Evolutionary conservation across 2,329 filamentous ascomycete genomes (phyloP).

Genomic region (Aspergillus nomiae): DNA sequence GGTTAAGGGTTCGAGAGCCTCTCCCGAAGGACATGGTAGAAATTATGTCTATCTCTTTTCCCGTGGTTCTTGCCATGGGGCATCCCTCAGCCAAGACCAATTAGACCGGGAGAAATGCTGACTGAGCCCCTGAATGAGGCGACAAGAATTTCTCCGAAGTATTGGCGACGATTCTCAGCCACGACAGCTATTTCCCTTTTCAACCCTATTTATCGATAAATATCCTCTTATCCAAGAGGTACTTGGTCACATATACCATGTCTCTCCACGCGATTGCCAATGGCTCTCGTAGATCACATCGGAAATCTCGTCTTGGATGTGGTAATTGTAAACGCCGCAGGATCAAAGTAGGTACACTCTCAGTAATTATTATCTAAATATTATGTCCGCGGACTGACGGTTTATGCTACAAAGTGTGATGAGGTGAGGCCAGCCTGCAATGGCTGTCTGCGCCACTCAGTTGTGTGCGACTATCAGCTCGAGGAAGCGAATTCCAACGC

Average conservation of each 20-base stretch:
- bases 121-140: not conserved
- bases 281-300: constrained; percentile 11
- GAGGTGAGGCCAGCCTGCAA: constrained; percentile 13
- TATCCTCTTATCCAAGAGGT: not conserved
- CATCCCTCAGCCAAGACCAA: not conserved
- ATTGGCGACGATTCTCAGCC: not conserved
- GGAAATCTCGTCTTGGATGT: constrained; percentile 17
- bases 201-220: not conserved
- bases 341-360: constrained; percentile 13
- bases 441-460: constrained; percentile 16
- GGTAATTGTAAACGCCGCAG: constrained; percentile 16
- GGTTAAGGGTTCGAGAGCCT: not conserved
- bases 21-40: not conserved
- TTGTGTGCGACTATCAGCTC: constrained; percentile 12
- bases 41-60: not conserved
- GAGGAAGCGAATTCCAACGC: not conserved
- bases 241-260: not conserved
- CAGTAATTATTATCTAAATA: not conserved
- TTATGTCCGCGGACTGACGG: not conserved
- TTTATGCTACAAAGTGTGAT: constrained; percentile 11
- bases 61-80: not conserved
- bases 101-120: not conserved
- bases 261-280: not conserved
- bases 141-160: not conserved
- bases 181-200: not conserved